phyloP scores from a whole-genome alignment of 164 flowering plant genomes.

The Dillenia turbinata region DNA sequence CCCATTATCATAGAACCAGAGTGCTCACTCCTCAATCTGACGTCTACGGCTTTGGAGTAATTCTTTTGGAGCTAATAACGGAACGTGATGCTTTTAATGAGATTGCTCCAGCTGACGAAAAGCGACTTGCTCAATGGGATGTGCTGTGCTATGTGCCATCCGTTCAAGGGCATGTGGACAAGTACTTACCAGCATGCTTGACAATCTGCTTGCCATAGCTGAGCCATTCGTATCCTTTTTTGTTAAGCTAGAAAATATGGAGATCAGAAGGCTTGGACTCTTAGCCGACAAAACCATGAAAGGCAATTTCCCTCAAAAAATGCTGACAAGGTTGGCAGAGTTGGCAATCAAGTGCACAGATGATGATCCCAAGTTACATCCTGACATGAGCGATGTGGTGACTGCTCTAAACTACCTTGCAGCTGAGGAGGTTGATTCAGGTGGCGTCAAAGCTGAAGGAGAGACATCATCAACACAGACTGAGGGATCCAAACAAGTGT shows the following conservation, averaged over 20 bases:
- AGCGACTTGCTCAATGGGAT: slow-evolving; percentile 33
- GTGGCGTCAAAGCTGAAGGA: not conserved
- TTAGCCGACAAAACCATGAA: slow-evolving; percentile 32
- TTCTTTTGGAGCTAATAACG: slow-evolving; percentile 40
- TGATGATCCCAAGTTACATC: slow-evolving; percentile 19
- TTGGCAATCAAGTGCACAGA: slow-evolving; percentile 27
- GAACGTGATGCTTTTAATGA: slow-evolving; percentile 27
- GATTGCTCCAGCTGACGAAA: slow-evolving; percentile 5
- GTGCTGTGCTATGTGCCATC: slow-evolving; percentile 7
- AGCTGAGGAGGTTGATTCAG: not conserved
- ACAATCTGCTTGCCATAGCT: slow-evolving; percentile 4
- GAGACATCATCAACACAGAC: not conserved
- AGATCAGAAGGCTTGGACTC: not conserved
- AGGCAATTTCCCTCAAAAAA: slow-evolving; percentile 20
- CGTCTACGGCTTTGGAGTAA: slow-evolving; percentile 41
- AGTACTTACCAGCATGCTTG: not conserved
- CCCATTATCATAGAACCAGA: slow-evolving; percentile 37
- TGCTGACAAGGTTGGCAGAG: slow-evolving; percentile 17
- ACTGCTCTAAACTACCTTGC: slow-evolving; percentile 23
- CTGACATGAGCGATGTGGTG: slow-evolving; percentile 24
- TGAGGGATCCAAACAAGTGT: not conserved
- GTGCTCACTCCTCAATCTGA: slow-evolving; percentile 35
- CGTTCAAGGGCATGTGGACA: not conserved
- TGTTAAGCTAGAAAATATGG: slow-evolving; percentile 11
- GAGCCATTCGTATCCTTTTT: slow-evolving; percentile 14